These are phyloP conservation scores for Mariannaea elegans DNA, from an alignment of 2,329 filamentous ascomycete genomes.

Conservation along the genomic window DNA sequence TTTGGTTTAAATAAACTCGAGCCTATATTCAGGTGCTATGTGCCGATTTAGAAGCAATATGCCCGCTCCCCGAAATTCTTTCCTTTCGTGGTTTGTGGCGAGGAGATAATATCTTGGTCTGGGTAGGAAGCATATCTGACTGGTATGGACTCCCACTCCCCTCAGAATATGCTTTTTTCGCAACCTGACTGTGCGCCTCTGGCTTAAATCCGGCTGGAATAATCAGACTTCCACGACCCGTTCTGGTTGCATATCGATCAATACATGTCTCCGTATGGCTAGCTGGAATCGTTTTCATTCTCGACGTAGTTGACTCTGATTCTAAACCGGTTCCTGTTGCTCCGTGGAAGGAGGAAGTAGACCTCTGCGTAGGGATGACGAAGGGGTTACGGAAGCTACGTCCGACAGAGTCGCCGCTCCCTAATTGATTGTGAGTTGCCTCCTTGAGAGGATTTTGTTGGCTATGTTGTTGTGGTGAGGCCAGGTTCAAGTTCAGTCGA, in stretches of 20 bases:
- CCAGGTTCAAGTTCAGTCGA: not conserved
- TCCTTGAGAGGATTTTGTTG: not conserved
- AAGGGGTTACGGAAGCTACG: slow-evolving; percentile 23
- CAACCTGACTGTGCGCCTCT: not conserved
- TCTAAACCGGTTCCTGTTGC: slow-evolving; percentile 5
- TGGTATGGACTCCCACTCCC: not conserved
- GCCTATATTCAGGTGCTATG: slow-evolving; percentile 27
- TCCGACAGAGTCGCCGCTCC: slow-evolving; percentile 9
- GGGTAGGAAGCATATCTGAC: not conserved
- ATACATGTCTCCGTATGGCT: not conserved
- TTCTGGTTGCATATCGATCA: not conserved
- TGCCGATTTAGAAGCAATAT: slow-evolving; percentile 18
- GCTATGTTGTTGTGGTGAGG: not conserved
- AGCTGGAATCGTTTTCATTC: not conserved
- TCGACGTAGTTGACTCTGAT: not conserved
- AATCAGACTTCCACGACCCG: not conserved
- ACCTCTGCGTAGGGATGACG: slow-evolving; percentile 17
- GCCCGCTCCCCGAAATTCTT: slow-evolving; percentile 5
- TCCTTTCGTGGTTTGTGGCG: slow-evolving; percentile 15
- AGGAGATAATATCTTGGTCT: slow-evolving; percentile 2
- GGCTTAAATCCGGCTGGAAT: slow-evolving; percentile 2
- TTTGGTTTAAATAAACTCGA: not conserved
- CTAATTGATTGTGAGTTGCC: not conserved
- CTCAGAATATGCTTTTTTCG: not conserved
- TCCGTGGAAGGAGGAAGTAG: slow-evolving; percentile 12